Conservation (phyloP, 208 protist species). For the Leishmania gerbilli region DNA sequence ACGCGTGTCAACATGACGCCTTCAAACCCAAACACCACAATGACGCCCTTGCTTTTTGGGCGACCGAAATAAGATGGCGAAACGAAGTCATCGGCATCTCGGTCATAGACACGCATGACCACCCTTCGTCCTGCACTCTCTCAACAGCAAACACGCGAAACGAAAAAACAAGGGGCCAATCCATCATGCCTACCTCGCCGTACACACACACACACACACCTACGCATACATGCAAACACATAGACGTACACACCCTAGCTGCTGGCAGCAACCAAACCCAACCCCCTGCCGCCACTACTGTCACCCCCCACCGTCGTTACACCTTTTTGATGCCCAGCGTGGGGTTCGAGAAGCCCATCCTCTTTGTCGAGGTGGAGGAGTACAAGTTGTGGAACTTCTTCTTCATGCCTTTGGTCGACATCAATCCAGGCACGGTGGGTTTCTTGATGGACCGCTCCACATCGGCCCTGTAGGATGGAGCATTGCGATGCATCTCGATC, state of each 20-base stretch:
- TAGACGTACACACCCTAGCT: not conserved
- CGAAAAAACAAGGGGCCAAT: not conserved
- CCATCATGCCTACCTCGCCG: not conserved
- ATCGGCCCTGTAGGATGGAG: conserved; percentile 51
- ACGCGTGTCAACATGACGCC: not conserved
- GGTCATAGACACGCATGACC: not conserved
- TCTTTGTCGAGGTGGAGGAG: conserved; percentile 85
- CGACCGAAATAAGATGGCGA: not conserved
- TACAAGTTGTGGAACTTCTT: conserved; percentile 93
- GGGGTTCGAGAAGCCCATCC: conserved; percentile 88
- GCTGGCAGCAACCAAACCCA: not conserved
- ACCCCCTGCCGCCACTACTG: not conserved
- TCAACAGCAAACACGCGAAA: no score
- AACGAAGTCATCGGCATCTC: not conserved
- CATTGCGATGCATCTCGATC: conserved; percentile 63
- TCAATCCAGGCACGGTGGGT: conserved; percentile 86
- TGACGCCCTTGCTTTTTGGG: not conserved
- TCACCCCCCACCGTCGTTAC: conserved; percentile 26
- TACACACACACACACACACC: not conserved
- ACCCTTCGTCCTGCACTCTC: not conserved
- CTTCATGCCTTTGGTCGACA: conserved; percentile 92
- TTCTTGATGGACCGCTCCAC: conserved; percentile 84
- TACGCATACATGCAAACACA: not conserved
- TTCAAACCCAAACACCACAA: not conserved
- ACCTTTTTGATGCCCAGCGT: conserved; percentile 89